Conservation (phyloP, 139 green algal genomes). For the Coccomyxa sp. region DNA sequence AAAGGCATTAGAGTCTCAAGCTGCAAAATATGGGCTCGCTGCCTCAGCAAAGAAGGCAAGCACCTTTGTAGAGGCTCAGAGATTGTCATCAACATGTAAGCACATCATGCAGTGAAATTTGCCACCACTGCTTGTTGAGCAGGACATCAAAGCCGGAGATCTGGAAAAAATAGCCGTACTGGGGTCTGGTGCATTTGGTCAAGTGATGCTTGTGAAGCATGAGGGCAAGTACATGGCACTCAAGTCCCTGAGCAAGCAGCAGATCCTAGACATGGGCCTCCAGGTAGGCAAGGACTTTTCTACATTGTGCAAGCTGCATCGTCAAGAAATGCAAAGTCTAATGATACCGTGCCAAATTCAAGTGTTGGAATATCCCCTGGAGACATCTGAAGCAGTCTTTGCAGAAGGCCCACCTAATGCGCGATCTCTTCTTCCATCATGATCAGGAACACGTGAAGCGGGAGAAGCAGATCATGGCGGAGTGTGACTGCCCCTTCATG, state of each 20-base stretch:
- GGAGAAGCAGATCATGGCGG: conserved; percentile 69
- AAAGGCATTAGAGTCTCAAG: conserved; percentile 22
- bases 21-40: conserved; percentile 17
- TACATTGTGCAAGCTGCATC: too few species aligned
- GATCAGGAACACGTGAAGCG: conserved; percentile 78
- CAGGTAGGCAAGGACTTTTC: conserved; percentile 40
- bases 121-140: neutral
- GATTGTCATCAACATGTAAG: too few species aligned
- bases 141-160: conserved; percentile 43
- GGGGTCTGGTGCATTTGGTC: conserved; percentile 35
- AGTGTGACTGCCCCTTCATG: conserved; percentile 78
- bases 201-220: conserved; percentile 77
- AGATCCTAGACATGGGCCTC: conserved; percentile 69
- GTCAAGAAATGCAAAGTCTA: too few species aligned
- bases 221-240: conserved; percentile 57
- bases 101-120: neutral
- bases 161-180: conserved; percentile 66
- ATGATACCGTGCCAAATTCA: too few species aligned
- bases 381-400: too few species aligned
- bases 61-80: too few species aligned
- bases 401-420: too few species aligned
- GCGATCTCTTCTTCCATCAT: conserved; percentile 6
- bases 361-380: too few species aligned
- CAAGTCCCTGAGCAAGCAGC: conserved; percentile 81
- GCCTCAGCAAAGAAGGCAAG: conserved; percentile 17